phyloP scores from a whole-genome alignment of 2,329 filamentous ascomycete species.

The Zopfia rhizophila region DNA sequence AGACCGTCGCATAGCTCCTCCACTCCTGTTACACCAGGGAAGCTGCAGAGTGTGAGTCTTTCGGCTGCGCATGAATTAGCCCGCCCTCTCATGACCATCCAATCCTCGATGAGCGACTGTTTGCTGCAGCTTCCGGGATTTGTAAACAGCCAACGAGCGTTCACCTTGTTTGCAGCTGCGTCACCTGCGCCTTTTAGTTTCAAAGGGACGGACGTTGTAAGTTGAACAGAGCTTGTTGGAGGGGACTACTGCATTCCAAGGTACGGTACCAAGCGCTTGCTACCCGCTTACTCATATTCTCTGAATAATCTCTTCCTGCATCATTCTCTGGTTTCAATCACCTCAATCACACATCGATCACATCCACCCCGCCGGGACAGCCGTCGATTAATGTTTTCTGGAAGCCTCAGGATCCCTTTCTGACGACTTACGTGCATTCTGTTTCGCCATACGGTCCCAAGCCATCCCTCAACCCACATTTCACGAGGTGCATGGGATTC shows the following conservation, averaged over 20 bases:
- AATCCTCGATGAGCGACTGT: conserved; percentile 10
- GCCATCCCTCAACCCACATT: neutral
- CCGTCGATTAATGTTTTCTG: conserved; percentile 18
- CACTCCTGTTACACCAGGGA: conserved; percentile 10
- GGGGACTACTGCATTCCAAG: too few species aligned
- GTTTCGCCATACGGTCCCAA: neutral
- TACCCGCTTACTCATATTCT: conserved; percentile 14
- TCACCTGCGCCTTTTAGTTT: conserved; percentile 18
- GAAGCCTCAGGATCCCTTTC: conserved; percentile 12
- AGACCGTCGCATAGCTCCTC: conserved; percentile 4
- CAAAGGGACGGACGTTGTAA: conserved; percentile 10
- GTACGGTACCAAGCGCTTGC: too few species aligned
- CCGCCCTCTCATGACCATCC: conserved; percentile 8
- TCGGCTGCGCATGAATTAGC: conserved; percentile 21
- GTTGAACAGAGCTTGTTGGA: conserved; percentile 1
- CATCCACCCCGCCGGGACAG: conserved; percentile 18
- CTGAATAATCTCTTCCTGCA: conserved; percentile 16
- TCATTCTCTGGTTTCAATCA: conserved; percentile 15
- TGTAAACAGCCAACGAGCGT: conserved; percentile 19
- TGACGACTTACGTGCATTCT: conserved; percentile 14
- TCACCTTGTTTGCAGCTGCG: conserved; percentile 12
- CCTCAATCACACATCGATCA: conserved; percentile 17
- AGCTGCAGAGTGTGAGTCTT: conserved; percentile 7
- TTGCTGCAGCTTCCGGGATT: conserved; percentile 24
- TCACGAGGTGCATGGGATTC: conserved; percentile 4